phyloP scores from a whole-genome alignment of 2,329 filamentous ascomycete species.

The Fusarium verrucosum region DNA sequence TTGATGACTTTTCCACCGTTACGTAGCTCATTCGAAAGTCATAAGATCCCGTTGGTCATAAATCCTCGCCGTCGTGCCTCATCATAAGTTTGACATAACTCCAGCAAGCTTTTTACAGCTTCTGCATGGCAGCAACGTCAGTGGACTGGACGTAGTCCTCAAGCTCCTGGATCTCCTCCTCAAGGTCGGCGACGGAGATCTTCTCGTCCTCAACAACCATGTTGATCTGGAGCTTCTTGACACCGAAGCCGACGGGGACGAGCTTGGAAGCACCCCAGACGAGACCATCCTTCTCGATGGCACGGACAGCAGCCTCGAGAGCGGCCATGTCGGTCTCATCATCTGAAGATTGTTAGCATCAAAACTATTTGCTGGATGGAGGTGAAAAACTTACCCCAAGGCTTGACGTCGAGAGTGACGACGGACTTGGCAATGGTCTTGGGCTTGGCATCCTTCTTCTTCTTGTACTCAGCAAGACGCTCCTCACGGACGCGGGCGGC shows the following conservation, averaged over 20 bases:
- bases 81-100: slow-evolving; percentile 42
- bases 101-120: slow-evolving; percentile 70
- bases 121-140: slow-evolving; percentile 91
- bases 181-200: slow-evolving; percentile 85
- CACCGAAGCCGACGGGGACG: slow-evolving; percentile 92
- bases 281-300: slow-evolving; percentile 91
- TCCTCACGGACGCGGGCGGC: slow-evolving; percentile 85
- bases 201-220: slow-evolving; percentile 97
- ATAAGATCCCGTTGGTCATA: slow-evolving; percentile 42
- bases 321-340: slow-evolving; percentile 92
- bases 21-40: slow-evolving; percentile 39
- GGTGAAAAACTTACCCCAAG: slow-evolving; percentile 80
- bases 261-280: slow-evolving; percentile 95
- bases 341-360: slow-evolving; percentile 60
- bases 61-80: slow-evolving; percentile 48
- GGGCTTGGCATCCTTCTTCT: slow-evolving; percentile 94
- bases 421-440: slow-evolving; percentile 96
- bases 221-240: slow-evolving; percentile 99
- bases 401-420: slow-evolving; percentile 96
- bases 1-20: slow-evolving; percentile 41
- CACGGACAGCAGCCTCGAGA: slow-evolving; percentile 81
- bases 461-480: slow-evolving; percentile 90
- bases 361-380: background rate
- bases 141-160: slow-evolving; percentile 98
- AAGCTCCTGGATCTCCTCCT: slow-evolving; percentile 81